Evolutionary conservation across 108 stramenopile genomes (phyloP), one percentile per base, ranked within the genome.

Genomic region (Pinguiococcus pyrenoidosus): DNA sequence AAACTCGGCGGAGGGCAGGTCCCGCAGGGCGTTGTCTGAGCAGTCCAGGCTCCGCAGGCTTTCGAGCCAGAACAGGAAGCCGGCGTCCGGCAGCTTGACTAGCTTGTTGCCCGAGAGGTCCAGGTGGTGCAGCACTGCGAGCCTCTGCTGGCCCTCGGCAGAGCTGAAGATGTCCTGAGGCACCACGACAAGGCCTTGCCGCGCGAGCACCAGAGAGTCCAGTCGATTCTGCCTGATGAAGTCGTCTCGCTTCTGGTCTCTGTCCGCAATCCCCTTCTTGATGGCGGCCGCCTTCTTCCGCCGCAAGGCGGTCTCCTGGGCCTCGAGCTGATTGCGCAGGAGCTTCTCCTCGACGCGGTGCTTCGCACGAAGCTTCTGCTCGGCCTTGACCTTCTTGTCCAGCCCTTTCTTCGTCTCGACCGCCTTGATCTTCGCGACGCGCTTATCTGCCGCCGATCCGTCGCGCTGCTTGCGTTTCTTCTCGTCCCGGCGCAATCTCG

Each of bases 21-120:
- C 28, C 32, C 28, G 29, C 10, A 66, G 21, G 37, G 58, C 50
- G 35, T 66, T 66, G 4, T 44, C 56, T 18, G 49, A 51, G n/a
- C 63, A 47, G 14, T 63, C 39, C 32, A 66, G 42, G 18, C 46
- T 45, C 16, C 61, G 28, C 47, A 63, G 49, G 12, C 35, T 29
- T 25, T 56, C 51, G 0, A 66, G 34, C 30, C 47, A 49, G 38
- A 66, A 63, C 0, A 66, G 37, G 18, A 56, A 56, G 3, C 44
- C 32, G 8, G 2, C 10, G 25, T 41, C 52, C 1, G 54, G 54
- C 3, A 56, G 44, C 37, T 37, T 29, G 28, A 36, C 54, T 26
- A 56, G 24, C 26, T 34, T 33, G 29, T 56, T 45, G 25, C 41
- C 46, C 12, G 41, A 43, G 2, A 48, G 27, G 29, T 56, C 54